Conservation (phyloP, 139 green algal species). For the Coelastrella sp. region DNA sequence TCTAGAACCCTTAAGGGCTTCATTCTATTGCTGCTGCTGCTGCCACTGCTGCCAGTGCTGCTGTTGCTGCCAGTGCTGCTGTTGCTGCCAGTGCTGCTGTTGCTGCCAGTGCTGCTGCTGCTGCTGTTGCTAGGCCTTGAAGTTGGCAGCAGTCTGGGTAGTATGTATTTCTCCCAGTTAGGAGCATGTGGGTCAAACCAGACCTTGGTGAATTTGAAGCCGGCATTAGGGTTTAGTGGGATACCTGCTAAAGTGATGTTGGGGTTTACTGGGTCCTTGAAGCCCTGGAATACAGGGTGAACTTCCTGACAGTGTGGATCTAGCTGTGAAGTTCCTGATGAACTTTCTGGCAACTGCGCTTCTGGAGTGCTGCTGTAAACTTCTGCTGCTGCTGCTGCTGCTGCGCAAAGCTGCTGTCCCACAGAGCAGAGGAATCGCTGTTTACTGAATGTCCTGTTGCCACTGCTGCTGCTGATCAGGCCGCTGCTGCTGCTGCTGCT, state of each 20-base stretch:
- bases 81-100: too few species aligned
- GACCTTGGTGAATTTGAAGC: background rate
- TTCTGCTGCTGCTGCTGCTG: background rate
- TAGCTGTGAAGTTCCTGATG: too few species aligned
- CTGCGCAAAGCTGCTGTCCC: background rate
- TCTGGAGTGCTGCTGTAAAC: background rate
- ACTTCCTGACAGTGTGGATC: background rate
- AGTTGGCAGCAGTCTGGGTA: background rate
- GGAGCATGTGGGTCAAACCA: conserved; percentile 27
- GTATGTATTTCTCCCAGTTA: background rate
- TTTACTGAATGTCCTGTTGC: background rate
- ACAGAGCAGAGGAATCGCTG: background rate
- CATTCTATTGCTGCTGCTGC: too few species aligned
- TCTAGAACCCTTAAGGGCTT: background rate
- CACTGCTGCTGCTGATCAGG: background rate
- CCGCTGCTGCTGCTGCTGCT: background rate
- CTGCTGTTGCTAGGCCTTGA: too few species aligned
- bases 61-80: too few species aligned
- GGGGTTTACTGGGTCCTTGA: background rate
- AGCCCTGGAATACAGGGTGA: background rate
- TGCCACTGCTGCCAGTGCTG: too few species aligned
- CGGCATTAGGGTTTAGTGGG: background rate
- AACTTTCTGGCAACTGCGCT: background rate
- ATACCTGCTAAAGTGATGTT: background rate
- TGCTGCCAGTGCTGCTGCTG: too few species aligned